Evolutionary conservation across 164 flowering plant species (phyloP), one percentile per base, ranked within the genome.

Genomic region (Annona squamosa): DNA sequence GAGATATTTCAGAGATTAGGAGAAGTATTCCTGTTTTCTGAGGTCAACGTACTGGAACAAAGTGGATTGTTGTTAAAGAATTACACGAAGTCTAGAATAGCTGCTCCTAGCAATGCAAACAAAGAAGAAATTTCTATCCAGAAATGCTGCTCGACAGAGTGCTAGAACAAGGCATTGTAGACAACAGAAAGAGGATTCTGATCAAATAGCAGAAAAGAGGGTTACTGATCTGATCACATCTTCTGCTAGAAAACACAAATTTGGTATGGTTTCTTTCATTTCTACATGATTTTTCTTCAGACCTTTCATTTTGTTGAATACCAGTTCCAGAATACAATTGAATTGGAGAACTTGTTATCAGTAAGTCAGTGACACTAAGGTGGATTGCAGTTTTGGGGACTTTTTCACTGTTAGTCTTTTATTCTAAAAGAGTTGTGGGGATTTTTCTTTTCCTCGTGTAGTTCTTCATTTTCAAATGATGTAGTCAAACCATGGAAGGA

Each of bases 151-250:
- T 46, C 72, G 84, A 71, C 92, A 85, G 75, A 72, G 67, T 80
- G 85, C 80, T 48, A 85, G 83, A 78, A 77, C 93, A 16, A 88
- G 84, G 77, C 85, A 78, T 76, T 77, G 83, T 57, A 88, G 91
- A 82, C 71, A 82, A 70, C 90, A 85, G 72, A 87, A 79, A 82
- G 89, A 84, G 77, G 77, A 48, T 37, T 68, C 86, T 73, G 89
- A 87, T 73, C 86, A 85, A 72, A 68, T 68, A 74, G 79, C 77
- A 16, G 86, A 86, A 43, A 89, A 83, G 80, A 86, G 86, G 85
- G 91, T 79, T 26, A 63, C 87, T 0, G 89, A 89, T 43, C 71
- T 94, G 65, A 94, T 94, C 68, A 84, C 97, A 13, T 92, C 98
- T 48, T 92, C 97, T 68, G 83, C 86, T 18, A 84, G 94, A 80